Evolutionary conservation across 192 early-diverging fungal species (phyloP).

Genomic region (Pilaira anomala): DNA sequence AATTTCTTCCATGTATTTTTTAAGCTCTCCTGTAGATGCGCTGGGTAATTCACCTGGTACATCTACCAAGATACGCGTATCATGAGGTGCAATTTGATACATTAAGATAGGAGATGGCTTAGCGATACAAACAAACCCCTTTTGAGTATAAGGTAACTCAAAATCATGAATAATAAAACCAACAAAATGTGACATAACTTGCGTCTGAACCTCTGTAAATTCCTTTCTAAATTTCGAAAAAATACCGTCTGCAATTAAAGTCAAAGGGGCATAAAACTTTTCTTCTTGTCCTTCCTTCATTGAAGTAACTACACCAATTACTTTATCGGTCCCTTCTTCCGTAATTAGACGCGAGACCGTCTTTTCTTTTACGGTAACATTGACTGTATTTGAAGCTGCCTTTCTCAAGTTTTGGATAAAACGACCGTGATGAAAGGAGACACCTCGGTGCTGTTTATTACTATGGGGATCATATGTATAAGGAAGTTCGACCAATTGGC

Average conservation of each 20-base stretch:
- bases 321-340: conserved; percentile 43
- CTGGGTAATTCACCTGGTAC: conserved; percentile 83
- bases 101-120: conserved; percentile 84
- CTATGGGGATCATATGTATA: conserved; percentile 59
- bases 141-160: conserved; percentile 74
- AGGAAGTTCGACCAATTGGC: conserved; percentile 62
- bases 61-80: conserved; percentile 90
- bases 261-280: conserved; percentile 65
- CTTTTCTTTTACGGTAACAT: conserved; percentile 72
- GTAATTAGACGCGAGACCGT: conserved; percentile 50
- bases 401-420: conserved; percentile 84
- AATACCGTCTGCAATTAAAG: conserved; percentile 89
- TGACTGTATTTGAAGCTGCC: conserved; percentile 52
- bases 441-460: conserved; percentile 55
- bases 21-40: conserved; percentile 59
- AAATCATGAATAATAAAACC: conserved; percentile 67
- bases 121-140: conserved; percentile 89
- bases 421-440: conserved; percentile 92
- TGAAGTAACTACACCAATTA: conserved; percentile 48
- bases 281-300: conserved; percentile 22
- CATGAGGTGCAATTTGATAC: conserved; percentile 86
- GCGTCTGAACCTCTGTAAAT: conserved; percentile 48
- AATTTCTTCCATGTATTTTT: conserved; percentile 58
- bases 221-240: conserved; percentile 92
- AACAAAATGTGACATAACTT: conserved; percentile 33